phyloP scores from a whole-genome alignment of 768 basidiomycete species.

The Crepidotus variabilis region DNA sequence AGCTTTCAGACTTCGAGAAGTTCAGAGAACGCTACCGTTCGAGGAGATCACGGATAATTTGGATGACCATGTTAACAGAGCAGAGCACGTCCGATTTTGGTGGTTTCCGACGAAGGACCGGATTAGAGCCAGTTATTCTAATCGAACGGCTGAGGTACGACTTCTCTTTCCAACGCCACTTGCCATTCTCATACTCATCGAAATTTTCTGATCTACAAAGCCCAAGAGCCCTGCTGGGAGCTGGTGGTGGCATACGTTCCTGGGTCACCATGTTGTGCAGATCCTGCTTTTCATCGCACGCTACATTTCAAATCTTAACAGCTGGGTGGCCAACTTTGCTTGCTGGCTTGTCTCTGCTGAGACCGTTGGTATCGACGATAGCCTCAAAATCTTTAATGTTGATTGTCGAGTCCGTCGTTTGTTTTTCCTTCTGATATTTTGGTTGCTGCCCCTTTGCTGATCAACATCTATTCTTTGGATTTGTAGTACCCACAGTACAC shows the following conservation, averaged over 20 bases:
- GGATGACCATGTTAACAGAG: constrained; percentile 52
- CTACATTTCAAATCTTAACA: constrained; percentile 58
- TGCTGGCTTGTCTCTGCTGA: constrained; percentile 62
- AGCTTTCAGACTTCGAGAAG: constrained; percentile 77
- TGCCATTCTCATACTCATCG: constrained; percentile 2
- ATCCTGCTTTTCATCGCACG: constrained; percentile 77
- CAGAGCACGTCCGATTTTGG: constrained; percentile 91
- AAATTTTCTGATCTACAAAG: constrained; percentile 28
- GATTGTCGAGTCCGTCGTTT: constrained; percentile 83
- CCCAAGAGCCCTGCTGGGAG: constrained; percentile 44
- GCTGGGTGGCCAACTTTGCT: constrained; percentile 57
- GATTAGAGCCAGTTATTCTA: constrained; percentile 67
- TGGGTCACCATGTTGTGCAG: constrained; percentile 82
- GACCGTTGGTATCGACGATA: constrained; percentile 68
- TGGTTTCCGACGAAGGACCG: constrained; percentile 85
- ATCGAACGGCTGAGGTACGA: constrained; percentile 74
- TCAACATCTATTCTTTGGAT: constrained; percentile 19
- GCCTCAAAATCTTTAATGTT: constrained; percentile 85
- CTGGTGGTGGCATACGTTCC: constrained; percentile 68
- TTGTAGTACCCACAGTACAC: constrained; percentile 92
- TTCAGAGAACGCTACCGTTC: constrained; percentile 58
- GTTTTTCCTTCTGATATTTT: not conserved
- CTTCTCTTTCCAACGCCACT: constrained; percentile 7
- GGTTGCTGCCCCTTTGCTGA: not conserved
- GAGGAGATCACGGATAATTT: constrained; percentile 55